Evolutionary conservation across 1,284 basidiomycete species (phyloP).

Genomic region (Coniferiporia sulphurascens): DNA sequence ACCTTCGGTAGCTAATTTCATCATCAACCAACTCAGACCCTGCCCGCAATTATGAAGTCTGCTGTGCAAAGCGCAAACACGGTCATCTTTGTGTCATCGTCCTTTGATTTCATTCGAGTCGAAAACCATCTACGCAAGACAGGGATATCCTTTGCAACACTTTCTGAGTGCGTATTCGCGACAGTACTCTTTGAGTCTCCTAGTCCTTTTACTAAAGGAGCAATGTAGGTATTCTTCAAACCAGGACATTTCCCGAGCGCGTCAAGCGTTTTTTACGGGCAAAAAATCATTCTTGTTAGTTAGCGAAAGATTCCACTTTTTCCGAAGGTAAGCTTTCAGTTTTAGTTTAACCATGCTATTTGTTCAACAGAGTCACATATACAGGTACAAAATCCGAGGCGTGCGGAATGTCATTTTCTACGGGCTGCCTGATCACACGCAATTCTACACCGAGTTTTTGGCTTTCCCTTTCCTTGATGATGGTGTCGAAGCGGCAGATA

Average conservation of each 20-base stretch:
- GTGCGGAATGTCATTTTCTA: conserved; percentile 93
- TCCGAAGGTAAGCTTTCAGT: conserved; percentile 58
- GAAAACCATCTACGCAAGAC: conserved; percentile 81
- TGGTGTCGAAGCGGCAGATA: conserved; percentile 72
- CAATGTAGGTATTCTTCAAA: conserved; percentile 79
- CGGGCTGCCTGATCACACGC: conserved; percentile 82
- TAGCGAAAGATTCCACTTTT: conserved; percentile 98
- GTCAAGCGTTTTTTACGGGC: conserved; percentile 89
- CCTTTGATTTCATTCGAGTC: conserved; percentile 94
- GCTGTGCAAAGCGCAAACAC: conserved; percentile 89
- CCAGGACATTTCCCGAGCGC: conserved; percentile 88
- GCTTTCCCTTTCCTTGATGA: conserved; percentile 84
- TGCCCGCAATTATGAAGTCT: conserved; percentile 81
- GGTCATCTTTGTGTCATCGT: conserved; percentile 87
- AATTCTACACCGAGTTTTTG: conserved; percentile 88
- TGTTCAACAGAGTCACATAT: conserved; percentile 14
- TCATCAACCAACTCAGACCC: conserved; percentile 43
- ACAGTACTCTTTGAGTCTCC: neutral
- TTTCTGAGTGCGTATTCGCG: conserved; percentile 71
- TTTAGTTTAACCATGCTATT: neutral
- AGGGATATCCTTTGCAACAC: conserved; percentile 71
- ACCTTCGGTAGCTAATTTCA: neutral
- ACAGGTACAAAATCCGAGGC: conserved; percentile 85
- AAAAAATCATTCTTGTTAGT: conserved; percentile 85
- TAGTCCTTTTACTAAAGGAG: neutral